Conservation (phyloP, 192 early-diverging fungal genomes). For the Coemansia sp. region DNA sequence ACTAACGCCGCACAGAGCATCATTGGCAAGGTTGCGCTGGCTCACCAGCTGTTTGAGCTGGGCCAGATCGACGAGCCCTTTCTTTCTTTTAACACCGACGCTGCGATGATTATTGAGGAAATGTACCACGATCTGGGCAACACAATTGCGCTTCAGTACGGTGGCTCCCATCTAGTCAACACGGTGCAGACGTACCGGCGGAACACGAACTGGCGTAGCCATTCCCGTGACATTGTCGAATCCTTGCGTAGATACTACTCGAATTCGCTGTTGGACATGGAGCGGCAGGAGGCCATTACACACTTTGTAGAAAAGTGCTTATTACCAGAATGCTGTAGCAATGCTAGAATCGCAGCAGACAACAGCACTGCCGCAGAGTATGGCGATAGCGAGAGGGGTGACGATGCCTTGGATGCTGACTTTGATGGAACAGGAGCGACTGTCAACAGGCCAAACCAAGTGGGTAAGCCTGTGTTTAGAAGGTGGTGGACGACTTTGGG, state of each 20-base stretch:
- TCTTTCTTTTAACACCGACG: conserved; percentile 91
- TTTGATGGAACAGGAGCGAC: not conserved
- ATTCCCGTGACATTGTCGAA: conserved; percentile 96
- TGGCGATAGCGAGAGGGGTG: not conserved
- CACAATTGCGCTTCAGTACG: conserved; percentile 93
- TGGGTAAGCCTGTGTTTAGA: conserved; percentile 36
- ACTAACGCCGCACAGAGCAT: conserved; percentile 98
- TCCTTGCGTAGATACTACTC: conserved; percentile 87
- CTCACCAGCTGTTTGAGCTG: conserved; percentile 87
- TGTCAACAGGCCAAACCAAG: conserved; percentile 33
- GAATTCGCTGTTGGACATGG: conserved; percentile 94
- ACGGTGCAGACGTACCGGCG: conserved; percentile 97
- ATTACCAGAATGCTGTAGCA: conserved; percentile 23
- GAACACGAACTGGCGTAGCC: conserved; percentile 91
- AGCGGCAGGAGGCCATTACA: conserved; percentile 96
- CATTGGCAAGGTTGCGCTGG: conserved; percentile 91
- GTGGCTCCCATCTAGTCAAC: conserved; percentile 96
- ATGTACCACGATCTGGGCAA: conserved; percentile 99
- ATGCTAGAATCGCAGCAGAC: conserved; percentile 6
- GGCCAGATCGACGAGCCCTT: conserved; percentile 77
- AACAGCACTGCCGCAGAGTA: conserved; percentile 3
- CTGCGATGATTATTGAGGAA: conserved; percentile 87
- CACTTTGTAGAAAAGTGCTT: conserved; percentile 65
- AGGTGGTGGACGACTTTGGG: conserved; percentile 46
- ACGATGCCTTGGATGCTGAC: not conserved